phyloP scores from a whole-genome alignment of 2,329 filamentous ascomycete species.

The Hansfordia pulvinata region DNA sequence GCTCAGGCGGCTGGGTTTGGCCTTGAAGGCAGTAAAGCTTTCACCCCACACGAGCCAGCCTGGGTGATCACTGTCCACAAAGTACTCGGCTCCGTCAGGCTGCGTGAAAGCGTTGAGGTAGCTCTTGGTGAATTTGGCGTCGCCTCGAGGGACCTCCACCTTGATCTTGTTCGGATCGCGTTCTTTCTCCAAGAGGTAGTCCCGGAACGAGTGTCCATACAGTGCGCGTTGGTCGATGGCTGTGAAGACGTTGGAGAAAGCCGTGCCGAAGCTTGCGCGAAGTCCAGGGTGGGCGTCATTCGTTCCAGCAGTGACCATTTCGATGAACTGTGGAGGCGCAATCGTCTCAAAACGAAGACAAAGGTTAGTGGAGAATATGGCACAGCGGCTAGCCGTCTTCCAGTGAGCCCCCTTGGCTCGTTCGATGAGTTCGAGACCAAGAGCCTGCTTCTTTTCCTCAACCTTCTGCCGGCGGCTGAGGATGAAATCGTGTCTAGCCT shows the following conservation, averaged over 20 bases:
- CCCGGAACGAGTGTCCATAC: slow-evolving; percentile 76
- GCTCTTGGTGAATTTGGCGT: slow-evolving; percentile 63
- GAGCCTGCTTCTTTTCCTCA: slow-evolving; percentile 66
- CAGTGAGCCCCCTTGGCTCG: slow-evolving; percentile 74
- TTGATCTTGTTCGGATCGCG: slow-evolving; percentile 63
- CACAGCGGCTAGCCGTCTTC: slow-evolving; percentile 87
- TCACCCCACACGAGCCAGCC: slow-evolving; percentile 96
- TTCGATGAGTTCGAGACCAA: slow-evolving; percentile 72
- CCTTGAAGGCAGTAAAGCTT: slow-evolving; percentile 65
- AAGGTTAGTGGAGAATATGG: slow-evolving; percentile 80
- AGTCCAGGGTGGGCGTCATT: slow-evolving; percentile 86
- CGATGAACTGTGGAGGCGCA: slow-evolving; percentile 67
- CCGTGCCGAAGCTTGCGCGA: slow-evolving; percentile 66
- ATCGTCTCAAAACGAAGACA: slow-evolving; percentile 86
- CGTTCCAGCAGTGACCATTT: slow-evolving; percentile 68
- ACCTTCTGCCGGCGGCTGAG: slow-evolving; percentile 61
- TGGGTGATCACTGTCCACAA: slow-evolving; percentile 81
- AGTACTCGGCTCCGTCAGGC: slow-evolving; percentile 64
- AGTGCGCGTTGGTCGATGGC: slow-evolving; percentile 76
- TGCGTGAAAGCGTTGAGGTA: slow-evolving; percentile 69
- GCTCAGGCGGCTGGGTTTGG: slow-evolving; percentile 53
- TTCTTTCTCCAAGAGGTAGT: slow-evolving; percentile 73
- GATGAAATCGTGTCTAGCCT: slow-evolving; percentile 59
- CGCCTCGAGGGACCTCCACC: slow-evolving; percentile 58
- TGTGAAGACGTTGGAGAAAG: slow-evolving; percentile 65